These are phyloP conservation scores for Starmerella cellae DNA, from an alignment of 805 yeast genomes.

Conservation along the genomic window DNA sequence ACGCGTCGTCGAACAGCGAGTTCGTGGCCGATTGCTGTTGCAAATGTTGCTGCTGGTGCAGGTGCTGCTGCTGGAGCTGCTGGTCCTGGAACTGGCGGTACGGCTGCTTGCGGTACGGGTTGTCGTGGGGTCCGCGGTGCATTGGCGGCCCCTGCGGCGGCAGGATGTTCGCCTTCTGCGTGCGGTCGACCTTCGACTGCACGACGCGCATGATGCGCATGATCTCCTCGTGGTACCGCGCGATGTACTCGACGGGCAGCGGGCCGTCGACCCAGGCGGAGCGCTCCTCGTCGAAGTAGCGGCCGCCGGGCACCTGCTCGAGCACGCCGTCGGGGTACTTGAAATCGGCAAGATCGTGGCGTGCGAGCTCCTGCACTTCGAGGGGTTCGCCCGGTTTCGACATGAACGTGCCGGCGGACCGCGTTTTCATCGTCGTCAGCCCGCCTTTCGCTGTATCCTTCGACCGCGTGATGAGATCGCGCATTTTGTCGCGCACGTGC, in stretches of 20 bases:
- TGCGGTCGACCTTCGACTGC: constrained; percentile 5
- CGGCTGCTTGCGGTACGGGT: background rate
- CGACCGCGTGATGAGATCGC: constrained; percentile 13
- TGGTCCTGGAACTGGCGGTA: background rate
- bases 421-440: constrained; percentile 8
- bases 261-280: constrained; percentile 15
- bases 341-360: constrained; percentile 14
- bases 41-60: background rate
- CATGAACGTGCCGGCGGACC: constrained; percentile 5
- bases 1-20: constrained; percentile 1
- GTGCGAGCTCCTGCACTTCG: constrained; percentile 9
- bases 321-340: constrained; percentile 15
- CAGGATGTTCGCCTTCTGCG: background rate
- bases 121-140: background rate
- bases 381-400: constrained; percentile 6
- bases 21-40: background rate
- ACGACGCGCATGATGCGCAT: constrained; percentile 12
- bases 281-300: constrained; percentile 17
- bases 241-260: constrained; percentile 8
- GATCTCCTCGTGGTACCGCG: constrained; percentile 15
- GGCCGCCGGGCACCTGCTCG: constrained; percentile 11
- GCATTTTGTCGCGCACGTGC: constrained; percentile 19
- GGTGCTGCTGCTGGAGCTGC: background rate
- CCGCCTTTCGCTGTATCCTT: constrained; percentile 13
- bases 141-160: background rate